Evolutionary conservation across 2,329 filamentous ascomycete genomes (phyloP).

Genomic region (Fusarium incarnatum): DNA sequence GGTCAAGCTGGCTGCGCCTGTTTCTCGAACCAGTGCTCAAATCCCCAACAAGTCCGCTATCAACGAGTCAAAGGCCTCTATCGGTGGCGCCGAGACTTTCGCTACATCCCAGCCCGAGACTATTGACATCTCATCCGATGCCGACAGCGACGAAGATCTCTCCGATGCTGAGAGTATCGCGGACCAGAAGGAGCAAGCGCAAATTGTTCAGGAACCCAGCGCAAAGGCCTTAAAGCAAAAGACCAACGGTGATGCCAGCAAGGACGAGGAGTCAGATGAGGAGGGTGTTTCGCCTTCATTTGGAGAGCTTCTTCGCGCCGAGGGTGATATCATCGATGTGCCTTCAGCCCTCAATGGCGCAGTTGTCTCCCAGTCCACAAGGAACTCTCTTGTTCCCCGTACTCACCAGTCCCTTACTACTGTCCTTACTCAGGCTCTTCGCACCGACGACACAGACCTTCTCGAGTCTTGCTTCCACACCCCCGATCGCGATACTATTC

Average conservation of each 20-base stretch:
- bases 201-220: slow-evolving; percentile 14
- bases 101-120: slow-evolving; percentile 55
- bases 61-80: slow-evolving; percentile 68
- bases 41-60: slow-evolving; percentile 62
- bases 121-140: slow-evolving; percentile 70
- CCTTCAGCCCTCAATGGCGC: slow-evolving; percentile 51
- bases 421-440: slow-evolving; percentile 92
- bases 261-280: slow-evolving; percentile 56
- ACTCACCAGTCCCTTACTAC: slow-evolving; percentile 86
- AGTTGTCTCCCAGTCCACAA: slow-evolving; percentile 55
- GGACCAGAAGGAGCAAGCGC: slow-evolving; percentile 33
- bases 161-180: slow-evolving; percentile 59
- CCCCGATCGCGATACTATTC: slow-evolving; percentile 79
- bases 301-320: slow-evolving; percentile 83
- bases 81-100: slow-evolving; percentile 58
- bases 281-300: slow-evolving; percentile 76
- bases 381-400: slow-evolving; percentile 67
- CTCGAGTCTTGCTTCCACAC: slow-evolving; percentile 93
- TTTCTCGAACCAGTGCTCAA: slow-evolving; percentile 65
- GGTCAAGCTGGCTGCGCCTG: slow-evolving; percentile 67
- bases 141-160: slow-evolving; percentile 60
- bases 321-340: slow-evolving; percentile 81
- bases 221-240: slow-evolving; percentile 37
- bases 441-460: slow-evolving; percentile 88
- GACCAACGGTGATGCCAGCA: slow-evolving; percentile 46